phyloP scores from a whole-genome alignment of 306 rosid genomes.

The Vigna nakashimae region DNA sequence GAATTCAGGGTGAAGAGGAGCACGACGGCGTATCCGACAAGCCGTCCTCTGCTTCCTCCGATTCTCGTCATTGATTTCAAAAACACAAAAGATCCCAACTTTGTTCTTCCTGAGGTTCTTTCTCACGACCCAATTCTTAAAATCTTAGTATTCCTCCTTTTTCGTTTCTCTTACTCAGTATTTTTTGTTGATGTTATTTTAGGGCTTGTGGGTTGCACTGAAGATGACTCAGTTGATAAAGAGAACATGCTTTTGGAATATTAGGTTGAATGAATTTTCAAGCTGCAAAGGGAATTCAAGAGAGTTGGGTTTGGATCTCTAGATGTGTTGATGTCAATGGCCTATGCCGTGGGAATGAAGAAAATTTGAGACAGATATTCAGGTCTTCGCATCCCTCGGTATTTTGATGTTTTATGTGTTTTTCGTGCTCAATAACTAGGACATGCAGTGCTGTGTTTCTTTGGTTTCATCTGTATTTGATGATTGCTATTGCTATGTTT shows the following conservation, averaged over 20 bases:
- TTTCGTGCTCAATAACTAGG: conserved; percentile 37
- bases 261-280: not conserved
- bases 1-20: conserved; percentile 96
- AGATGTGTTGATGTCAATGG: conserved; percentile 60
- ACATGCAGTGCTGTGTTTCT: conserved; percentile 42
- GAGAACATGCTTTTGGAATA: conserved; percentile 32
- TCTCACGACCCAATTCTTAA: conserved; percentile 30
- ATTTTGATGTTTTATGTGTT: conserved; percentile 48
- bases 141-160: conserved; percentile 7
- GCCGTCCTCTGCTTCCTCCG: conserved; percentile 99
- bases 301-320: conserved; percentile 40
- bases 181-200: not conserved
- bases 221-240: conserved; percentile 34
- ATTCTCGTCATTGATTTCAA: conserved; percentile 84
- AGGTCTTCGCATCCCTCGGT: conserved; percentile 64
- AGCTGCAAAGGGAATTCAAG: conserved; percentile 35
- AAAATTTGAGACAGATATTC: conserved; percentile 59
- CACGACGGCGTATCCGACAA: conserved; percentile 86
- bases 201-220: conserved; percentile 16
- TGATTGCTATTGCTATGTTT: conserved; percentile 45
- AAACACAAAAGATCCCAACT: conserved; percentile 38
- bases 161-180: not conserved
- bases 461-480: conserved; percentile 44
- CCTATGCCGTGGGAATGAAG: conserved; percentile 61
- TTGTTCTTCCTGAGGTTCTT: conserved; percentile 58